Base-by-base conservation (phyloP, 805 yeast species). In the Candida nanaspora region DNA sequence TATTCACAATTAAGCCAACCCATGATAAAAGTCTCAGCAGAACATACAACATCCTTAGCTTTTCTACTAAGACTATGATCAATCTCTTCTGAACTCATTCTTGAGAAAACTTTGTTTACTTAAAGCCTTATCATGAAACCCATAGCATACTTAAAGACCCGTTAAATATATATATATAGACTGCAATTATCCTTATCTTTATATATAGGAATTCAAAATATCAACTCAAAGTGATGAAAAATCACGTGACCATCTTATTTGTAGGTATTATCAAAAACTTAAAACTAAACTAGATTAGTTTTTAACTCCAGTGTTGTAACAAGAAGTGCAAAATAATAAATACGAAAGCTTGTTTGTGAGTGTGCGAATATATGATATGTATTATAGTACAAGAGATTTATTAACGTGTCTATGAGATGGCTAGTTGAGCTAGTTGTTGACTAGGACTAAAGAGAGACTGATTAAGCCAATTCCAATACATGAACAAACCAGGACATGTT, bases 401-500 rank as follows among this genome's bases (percentile, higher is more conserved):
- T n/a, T n/a, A n/a, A n/a, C n/a, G n/a, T n/a, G n/a, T n/a, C n/a
- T n/a, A n/a, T n/a, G n/a, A n/a, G n/a, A n/a, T n/a, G n/a, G n/a
- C n/a, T n/a, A n/a, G n/a, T n/a, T n/a, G n/a, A n/a, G n/a, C n/a
- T n/a, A n/a, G n/a, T n/a, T n/a, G n/a, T n/a, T n/a, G n/a, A 16
- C 34, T n/a, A 31, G 6, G 14, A 31, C 14, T 7, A 31, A 8
- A 3, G 34, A 31, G 9, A 18, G 4, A n/a, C 34, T 18, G 6
- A 34, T 34, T 15, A 34, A 15, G 8, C 21, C 14, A 6, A 34
- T 34, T 15, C 37, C 37, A 23, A 23, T 15, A 34, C 37, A 34
- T 10, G 30, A 19, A 6, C 87, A 82, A 5, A 62, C 49, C 41
- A 82, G 54, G 2, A 81, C 85, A 8, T 60, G 63, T 25, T 72